Conservation (phyloP, 768 basidiomycete genomes). For the Coprinellus aureogranulatus region DNA sequence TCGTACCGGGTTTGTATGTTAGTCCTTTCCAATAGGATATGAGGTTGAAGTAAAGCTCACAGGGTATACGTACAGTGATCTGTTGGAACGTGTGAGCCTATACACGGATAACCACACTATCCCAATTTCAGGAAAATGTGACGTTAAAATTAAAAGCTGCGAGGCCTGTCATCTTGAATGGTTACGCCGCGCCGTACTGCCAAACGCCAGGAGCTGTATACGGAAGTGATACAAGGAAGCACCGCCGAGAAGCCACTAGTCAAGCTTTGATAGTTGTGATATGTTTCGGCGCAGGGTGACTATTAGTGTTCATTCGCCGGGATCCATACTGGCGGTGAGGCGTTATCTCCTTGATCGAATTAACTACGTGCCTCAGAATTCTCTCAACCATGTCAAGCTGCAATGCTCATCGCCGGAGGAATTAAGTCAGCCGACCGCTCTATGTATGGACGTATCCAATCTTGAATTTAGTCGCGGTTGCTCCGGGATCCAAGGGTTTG, state of each 20-base stretch:
- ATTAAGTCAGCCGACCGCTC: not conserved
- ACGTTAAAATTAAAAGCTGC: not conserved
- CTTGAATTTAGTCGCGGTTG: not conserved
- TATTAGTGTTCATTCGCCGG: too few species aligned
- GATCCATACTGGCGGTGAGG: not conserved
- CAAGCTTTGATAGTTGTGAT: too few species aligned
- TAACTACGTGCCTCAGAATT: not conserved
- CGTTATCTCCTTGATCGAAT: not conserved
- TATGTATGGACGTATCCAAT: not conserved
- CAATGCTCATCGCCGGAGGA: not conserved
- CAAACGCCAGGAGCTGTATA: too few species aligned
- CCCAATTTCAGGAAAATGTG: not conserved
- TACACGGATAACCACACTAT: not conserved
- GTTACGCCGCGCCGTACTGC: too few species aligned
- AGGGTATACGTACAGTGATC: not conserved
- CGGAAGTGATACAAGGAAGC: too few species aligned
- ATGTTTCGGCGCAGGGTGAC: too few species aligned
- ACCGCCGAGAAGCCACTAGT: too few species aligned
- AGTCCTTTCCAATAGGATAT: too few species aligned
- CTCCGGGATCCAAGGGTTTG: not conserved
- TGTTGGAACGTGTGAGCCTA: not conserved
- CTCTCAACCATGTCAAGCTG: not conserved
- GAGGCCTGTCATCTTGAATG: not conserved
- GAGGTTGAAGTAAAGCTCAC: too few species aligned
- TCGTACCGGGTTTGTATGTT: too few species aligned